Evolutionary conservation across 139 green algal genomes (phyloP).

Genomic region (Ettlia oleoabundans): DNA sequence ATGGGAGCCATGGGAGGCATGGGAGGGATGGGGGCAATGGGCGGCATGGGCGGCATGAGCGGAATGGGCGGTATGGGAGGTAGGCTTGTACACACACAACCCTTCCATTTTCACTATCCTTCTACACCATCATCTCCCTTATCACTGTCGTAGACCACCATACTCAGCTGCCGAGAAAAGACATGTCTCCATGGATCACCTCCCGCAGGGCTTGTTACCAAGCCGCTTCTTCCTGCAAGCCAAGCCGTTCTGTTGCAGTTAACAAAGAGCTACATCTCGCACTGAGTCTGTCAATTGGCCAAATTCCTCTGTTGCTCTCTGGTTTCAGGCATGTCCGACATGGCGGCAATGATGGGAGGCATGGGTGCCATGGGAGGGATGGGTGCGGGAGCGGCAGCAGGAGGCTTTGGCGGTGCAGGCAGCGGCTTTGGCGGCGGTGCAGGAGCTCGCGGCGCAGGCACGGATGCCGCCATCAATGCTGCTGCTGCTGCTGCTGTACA

Average conservation of each 20-base stretch:
- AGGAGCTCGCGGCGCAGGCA: neutral
- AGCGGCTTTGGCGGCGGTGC: neutral
- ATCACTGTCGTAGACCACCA: too few species aligned
- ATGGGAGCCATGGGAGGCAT: neutral
- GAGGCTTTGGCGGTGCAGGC: constrained; percentile 8
- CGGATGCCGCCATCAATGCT: neutral
- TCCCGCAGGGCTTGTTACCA: too few species aligned
- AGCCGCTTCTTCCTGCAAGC: too few species aligned
- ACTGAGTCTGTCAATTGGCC: neutral
- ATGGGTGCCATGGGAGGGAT: neutral
- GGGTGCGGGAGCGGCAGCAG: constrained; percentile 32
- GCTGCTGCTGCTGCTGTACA: too few species aligned
- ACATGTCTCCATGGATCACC: too few species aligned
- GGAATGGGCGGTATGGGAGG: constrained; percentile 39
- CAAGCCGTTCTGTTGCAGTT: too few species aligned
- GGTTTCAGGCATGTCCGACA: constrained; percentile 1
- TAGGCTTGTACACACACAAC: too few species aligned
- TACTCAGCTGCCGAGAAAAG: neutral
- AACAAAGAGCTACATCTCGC: too few species aligned
- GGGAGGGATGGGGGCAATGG: constrained; percentile 20
- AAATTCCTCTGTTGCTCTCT: neutral
- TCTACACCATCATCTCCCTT: too few species aligned
- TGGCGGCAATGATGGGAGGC: neutral
- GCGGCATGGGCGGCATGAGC: constrained; percentile 28
- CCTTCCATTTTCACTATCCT: too few species aligned